phyloP scores from a whole-genome alignment of 2,329 filamentous ascomycete genomes.

The Fusarium torreyae region DNA sequence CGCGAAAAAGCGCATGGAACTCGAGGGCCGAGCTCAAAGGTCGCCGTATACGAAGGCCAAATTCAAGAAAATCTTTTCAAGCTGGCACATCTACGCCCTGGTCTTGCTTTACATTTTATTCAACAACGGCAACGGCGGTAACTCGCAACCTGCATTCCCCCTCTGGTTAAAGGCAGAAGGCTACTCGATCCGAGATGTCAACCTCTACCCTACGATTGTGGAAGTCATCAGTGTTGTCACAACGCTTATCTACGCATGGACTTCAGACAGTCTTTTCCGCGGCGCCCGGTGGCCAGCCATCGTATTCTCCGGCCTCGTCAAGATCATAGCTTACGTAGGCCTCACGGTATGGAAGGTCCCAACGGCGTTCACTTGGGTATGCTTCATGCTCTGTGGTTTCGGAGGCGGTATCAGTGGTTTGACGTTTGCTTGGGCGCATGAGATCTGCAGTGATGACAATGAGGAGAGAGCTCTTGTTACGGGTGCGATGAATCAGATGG shows the following conservation, averaged over 20 bases:
- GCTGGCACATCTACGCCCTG: conserved; percentile 76
- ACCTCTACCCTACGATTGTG: conserved; percentile 72
- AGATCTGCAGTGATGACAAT: conserved; percentile 67
- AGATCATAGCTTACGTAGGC: conserved; percentile 58
- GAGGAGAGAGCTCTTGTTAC: conserved; percentile 78
- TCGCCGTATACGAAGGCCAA: conserved; percentile 63
- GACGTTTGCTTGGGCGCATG: conserved; percentile 66
- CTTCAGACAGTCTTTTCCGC: conserved; percentile 71
- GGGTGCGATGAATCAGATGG: conserved; percentile 79
- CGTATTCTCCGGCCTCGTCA: conserved; percentile 66
- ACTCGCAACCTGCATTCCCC: conserved; percentile 69
- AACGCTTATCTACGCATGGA: conserved; percentile 76
- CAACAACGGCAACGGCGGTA: conserved; percentile 69
- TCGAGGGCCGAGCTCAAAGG: conserved; percentile 62
- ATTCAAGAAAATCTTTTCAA: conserved; percentile 72
- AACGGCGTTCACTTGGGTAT: conserved; percentile 73
- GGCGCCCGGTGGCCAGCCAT: conserved; percentile 76
- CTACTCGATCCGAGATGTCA: conserved; percentile 60
- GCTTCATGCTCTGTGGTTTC: conserved; percentile 70
- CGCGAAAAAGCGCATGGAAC: conserved; percentile 52
- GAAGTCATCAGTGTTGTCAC: conserved; percentile 68
- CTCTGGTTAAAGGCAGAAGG: conserved; percentile 64
- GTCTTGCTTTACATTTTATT: conserved; percentile 74
- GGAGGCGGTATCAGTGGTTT: conserved; percentile 64
- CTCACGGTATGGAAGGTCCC: conserved; percentile 64